Base-by-base conservation (phyloP, 2,329 filamentous ascomycete species). In the Curvularia verruculosa region DNA sequence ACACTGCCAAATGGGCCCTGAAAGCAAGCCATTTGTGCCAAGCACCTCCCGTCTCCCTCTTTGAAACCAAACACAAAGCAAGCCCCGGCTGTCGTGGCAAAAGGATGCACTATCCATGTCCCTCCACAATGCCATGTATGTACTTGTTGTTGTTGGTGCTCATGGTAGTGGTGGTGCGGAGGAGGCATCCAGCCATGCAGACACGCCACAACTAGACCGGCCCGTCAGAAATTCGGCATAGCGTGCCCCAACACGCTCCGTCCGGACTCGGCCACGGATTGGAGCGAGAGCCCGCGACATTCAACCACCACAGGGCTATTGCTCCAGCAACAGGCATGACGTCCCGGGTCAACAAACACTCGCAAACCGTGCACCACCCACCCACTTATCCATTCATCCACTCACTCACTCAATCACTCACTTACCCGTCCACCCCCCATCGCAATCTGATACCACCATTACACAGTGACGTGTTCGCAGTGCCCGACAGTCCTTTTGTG, bases 311-410 rank as follows among this genome's bases (percentile, higher is more conserved):
- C 31, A 15, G 29, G 19, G 34, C 28, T 51, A 58, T 59, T 44
- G 52, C 63, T 63, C 54, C 23, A 37, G 52, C 50, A 57, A 56
- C 58, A 56, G 39, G 34, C 50, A 48, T 51, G 49, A 56, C 52
- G 58, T 58, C 40, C 18, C 36, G 21, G 23, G 36, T 55, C 55
- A 64, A 64, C 58, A 63, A 59, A 59, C 57, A 56, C 47, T 50
- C 48, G 21, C 19, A 24, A 18, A 31, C 26, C n/a, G 37, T 50
- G 48, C 48, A 50, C 9, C 34, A 41, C 28, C 28, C 28, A 29
- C 28, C 28, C 8, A n/a, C n/a, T n/a, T n/a, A n/a, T n/a, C n/a
- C n/a, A n/a, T n/a, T n/a, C n/a, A n/a, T n/a, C n/a, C n/a, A n/a
- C n/a, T n/a, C n/a, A n/a, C n/a, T n/a, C n/a, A n/a, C n/a, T n/a